Evolutionary conservation across 371 early-diverging fungal species (phyloP).

Genomic region (Chytridiales sp.): DNA sequence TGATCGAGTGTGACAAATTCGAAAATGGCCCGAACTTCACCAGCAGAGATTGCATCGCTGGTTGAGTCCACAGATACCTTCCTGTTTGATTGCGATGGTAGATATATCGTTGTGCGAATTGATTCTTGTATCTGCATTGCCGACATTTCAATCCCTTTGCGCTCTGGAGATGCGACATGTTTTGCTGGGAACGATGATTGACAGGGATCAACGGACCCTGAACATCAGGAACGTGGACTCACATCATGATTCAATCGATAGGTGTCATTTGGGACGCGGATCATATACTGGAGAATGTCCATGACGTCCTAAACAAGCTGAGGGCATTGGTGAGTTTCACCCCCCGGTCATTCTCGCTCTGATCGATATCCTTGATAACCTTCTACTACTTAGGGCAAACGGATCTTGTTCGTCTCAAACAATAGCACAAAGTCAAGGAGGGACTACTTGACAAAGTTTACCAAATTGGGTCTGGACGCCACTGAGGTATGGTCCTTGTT

Average conservation of each 20-base stretch:
- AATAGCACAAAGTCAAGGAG: slow-evolving; percentile 89
- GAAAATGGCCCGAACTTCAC: background rate
- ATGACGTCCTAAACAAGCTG: slow-evolving; percentile 68
- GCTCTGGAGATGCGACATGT: too few species aligned
- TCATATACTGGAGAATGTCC: slow-evolving; percentile 64
- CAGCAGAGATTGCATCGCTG: background rate
- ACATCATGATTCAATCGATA: slow-evolving; percentile 32
- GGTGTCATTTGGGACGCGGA: slow-evolving; percentile 93
- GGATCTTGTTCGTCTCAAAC: slow-evolving; percentile 91
- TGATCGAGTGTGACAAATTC: background rate
- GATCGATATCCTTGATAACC: slow-evolving; percentile 9
- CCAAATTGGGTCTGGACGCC: slow-evolving; percentile 72
- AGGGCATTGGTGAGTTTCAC: slow-evolving; percentile 61
- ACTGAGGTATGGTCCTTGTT: slow-evolving; percentile 47
- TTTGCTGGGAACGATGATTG: too few species aligned
- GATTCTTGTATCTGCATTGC: too few species aligned
- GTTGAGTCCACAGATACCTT: slow-evolving; percentile 71
- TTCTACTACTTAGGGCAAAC: slow-evolving; percentile 61
- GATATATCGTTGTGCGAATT: slow-evolving; percentile 13
- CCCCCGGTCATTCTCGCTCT: background rate
- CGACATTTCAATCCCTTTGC: too few species aligned
- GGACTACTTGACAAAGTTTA: slow-evolving; percentile 79
- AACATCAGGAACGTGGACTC: too few species aligned
- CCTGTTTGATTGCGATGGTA: slow-evolving; percentile 95
- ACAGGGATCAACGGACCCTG: too few species aligned